Evolutionary conservation across 495 filamentous ascomycete genomes (phyloP).

Genomic region (Tirmania nivea): DNA sequence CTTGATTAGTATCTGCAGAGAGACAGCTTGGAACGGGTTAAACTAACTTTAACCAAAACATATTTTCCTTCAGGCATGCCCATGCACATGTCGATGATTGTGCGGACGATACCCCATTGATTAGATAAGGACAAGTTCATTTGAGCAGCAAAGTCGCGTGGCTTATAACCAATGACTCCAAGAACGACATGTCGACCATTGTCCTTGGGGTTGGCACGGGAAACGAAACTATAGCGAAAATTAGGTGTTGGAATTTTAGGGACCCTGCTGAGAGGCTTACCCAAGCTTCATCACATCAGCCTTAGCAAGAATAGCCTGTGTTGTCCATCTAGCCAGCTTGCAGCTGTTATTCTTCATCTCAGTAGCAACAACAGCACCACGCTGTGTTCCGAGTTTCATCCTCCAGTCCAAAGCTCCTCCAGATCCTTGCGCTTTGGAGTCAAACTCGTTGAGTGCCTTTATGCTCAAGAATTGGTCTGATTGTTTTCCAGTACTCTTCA

Average conservation of each 20-base stretch:
- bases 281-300: conserved; percentile 96
- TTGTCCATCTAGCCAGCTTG: conserved; percentile 93
- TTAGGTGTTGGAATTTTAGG: conserved; percentile 5
- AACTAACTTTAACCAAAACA: conserved; percentile 35
- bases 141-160: conserved; percentile 83
- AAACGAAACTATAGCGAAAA: conserved; percentile 48
- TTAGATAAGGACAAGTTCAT: conserved; percentile 95
- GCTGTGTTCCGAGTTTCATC: conserved; percentile 71
- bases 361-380: conserved; percentile 92
- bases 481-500: conserved; percentile 75
- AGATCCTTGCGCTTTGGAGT: conserved; percentile 85
- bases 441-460: conserved; percentile 97
- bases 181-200: conserved; percentile 82
- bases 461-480: conserved; percentile 78
- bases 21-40: conserved; percentile 30
- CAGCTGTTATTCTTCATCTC: conserved; percentile 99
- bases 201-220: conserved; percentile 71
- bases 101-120: conserved; percentile 97
- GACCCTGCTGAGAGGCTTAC: conserved; percentile 24
- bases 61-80: conserved; percentile 53
- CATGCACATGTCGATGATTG: conserved; percentile 76
- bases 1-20: conserved; percentile 20
- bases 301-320: conserved; percentile 83
- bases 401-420: conserved; percentile 93
- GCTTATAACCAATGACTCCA: conserved; percentile 92